Percentiles rank a stretch among this genome's conserved stretches.
Evolutionary conservation across 768 basidiomycete genomes (phyloP).

Genomic region (Pleurotus eryngii): DNA sequence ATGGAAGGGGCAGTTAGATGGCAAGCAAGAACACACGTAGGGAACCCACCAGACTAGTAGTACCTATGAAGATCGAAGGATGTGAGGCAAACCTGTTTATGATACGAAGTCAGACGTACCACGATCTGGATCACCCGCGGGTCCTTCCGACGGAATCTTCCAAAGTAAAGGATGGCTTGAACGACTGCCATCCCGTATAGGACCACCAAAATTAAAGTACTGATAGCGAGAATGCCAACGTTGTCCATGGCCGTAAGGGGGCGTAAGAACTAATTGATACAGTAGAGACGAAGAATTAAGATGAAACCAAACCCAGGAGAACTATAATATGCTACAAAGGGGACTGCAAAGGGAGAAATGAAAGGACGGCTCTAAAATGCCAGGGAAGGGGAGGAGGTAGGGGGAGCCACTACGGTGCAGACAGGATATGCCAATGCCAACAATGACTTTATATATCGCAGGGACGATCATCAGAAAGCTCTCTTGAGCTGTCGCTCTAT

Average conservation of each 20-base stretch:
- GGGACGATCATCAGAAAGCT: too few species aligned
- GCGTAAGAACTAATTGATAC: too few species aligned
- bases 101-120: neutral
- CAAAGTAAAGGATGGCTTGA: neutral
- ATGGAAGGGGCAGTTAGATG: neutral
- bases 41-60: neutral
- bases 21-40: neutral
- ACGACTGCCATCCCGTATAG: constrained; percentile 1
- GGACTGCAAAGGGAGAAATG: too few species aligned
- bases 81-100: neutral
- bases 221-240: constrained; percentile 3
- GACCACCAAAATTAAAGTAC: neutral
- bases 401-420: too few species aligned
- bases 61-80: neutral
- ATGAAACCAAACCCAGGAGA: too few species aligned
- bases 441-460: too few species aligned
- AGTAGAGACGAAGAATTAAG: too few species aligned
- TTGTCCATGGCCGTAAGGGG: neutral
- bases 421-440: too few species aligned
- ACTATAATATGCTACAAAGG: too few species aligned
- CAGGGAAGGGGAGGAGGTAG: too few species aligned
- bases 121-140: neutral
- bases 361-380: too few species aligned
- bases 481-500: too few species aligned
- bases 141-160: constrained; percentile 4